Percentiles rank a stretch among this genome's conserved stretches.
These are phyloP conservation scores for Hirschioporus abietinus DNA, from an alignment of 768 basidiomycete species.

Conservation along the genomic window DNA sequence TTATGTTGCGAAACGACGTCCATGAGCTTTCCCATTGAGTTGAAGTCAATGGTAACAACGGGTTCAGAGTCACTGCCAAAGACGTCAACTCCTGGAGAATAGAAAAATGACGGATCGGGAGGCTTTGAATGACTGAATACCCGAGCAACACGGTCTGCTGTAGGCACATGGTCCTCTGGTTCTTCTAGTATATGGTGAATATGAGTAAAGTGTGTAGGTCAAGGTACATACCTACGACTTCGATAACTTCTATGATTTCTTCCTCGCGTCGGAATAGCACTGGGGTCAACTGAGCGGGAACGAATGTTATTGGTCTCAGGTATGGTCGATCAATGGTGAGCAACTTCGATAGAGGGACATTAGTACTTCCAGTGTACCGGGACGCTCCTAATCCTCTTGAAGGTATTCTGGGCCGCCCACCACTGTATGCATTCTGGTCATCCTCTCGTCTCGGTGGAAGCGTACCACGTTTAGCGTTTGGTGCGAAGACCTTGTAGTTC, in stretches of 20 bases:
- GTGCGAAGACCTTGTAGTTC: background rate
- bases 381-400: background rate
- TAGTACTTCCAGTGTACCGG: conserved; percentile 11
- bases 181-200: conserved; percentile 33
- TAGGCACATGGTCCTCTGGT: conserved; percentile 56
- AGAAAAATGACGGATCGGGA: conserved; percentile 13
- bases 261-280: conserved; percentile 43
- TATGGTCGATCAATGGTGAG: conserved; percentile 55
- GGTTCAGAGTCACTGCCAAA: conserved; percentile 24
- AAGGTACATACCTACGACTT: conserved; percentile 15
- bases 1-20: conserved; percentile 18
- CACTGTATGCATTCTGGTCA: background rate
- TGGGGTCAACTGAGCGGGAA: conserved; percentile 49
- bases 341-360: conserved; percentile 45
- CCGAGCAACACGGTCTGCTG: conserved; percentile 59
- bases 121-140: conserved; percentile 45
- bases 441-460: background rate
- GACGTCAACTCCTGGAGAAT: conserved; percentile 21
- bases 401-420: background rate
- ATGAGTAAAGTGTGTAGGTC: background rate
- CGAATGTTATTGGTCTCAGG: conserved; percentile 64
- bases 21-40: conserved; percentile 47
- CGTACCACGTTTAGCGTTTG: background rate
- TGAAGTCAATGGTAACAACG: conserved; percentile 53
- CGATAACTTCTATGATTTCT: conserved; percentile 44